Evolutionary conservation across 2,329 filamentous ascomycete species (phyloP), one percentile per base, ranked within the genome.

Genomic region (Claviceps sorghi): DNA sequence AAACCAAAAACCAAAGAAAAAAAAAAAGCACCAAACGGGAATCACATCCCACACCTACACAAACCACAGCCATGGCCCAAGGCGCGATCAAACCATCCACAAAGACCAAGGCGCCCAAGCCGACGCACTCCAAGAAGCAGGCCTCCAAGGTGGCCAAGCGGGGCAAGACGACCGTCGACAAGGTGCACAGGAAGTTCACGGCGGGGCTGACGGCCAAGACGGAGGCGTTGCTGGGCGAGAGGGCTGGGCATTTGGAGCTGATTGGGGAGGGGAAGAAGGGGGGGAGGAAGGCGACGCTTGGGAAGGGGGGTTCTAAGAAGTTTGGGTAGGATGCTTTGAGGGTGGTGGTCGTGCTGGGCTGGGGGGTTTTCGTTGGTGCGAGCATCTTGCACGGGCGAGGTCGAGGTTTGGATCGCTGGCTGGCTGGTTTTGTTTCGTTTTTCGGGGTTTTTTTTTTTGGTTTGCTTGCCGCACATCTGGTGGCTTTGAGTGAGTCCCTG

Each of bases 231-330:
- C 70, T 82, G 42, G 77, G 77, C 54, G 76, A 80, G 68, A 68
- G 78, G 9, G 78, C 76, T 5, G 77, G 78, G 0, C 78, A 82
- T 54, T 64, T 82, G 26, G 78, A 82, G 68, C 61, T 81, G 56
- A 78, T 81, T 55, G 78, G 76, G 34, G 72, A 76, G 65, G 73
- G 74, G 10, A 76, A 77, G 64, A 78, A 74, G 64, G 63, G 59
- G n/a, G 63, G 61, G 45, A 69, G 68, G 62, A 70, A 65, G 59
- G 54, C 62, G 49, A 67, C 67, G 47, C 60, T 65, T n/a, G 49
- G 48, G 48, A 71, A 71, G 67, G 76, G 74, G 34, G 77, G 77
- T 5, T 73, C 71, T 17, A 72, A 72, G 64, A 77, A 77, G 67
- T 80, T 77, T 66, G 77, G n/a, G n/a, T n/a, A n/a, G n/a, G n/a